phyloP scores from a whole-genome alignment of 2,329 filamentous ascomycete genomes.

The Cordyceps sp. region DNA sequence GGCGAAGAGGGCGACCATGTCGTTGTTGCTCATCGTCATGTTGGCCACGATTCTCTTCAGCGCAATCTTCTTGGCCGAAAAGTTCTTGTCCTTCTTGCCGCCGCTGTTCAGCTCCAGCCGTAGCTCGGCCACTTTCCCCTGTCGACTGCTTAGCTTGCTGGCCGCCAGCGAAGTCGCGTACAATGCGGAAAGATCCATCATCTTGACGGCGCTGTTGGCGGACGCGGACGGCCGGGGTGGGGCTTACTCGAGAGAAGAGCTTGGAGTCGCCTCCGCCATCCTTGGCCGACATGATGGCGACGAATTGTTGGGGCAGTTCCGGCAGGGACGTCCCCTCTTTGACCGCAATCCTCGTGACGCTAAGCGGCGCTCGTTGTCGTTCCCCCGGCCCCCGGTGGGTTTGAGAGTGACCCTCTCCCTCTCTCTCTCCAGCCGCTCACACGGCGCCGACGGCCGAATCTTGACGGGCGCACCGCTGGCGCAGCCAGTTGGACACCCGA shows the following conservation, averaged over 20 bases:
- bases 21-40: conserved; percentile 99
- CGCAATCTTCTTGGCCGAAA: conserved; percentile 87
- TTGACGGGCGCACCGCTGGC: no score
- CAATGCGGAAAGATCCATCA: no score
- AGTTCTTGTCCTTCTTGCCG: conserved; percentile 96
- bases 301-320: no score
- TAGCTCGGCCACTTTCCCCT: conserved; percentile 98
- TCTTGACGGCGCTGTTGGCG: no score
- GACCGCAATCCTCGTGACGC: no score
- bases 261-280: conserved; percentile 82
- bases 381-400: no score
- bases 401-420: no score
- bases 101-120: conserved; percentile 86
- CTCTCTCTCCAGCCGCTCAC: no score
- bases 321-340: no score
- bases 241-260: conserved; percentile 87
- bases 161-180: conserved; percentile 29
- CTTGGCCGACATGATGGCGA: conserved; percentile 33
- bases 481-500: no score
- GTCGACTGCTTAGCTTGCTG: conserved; percentile 38
- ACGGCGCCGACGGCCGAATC: no score
- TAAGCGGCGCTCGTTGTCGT: no score
- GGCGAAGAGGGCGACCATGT: conserved; percentile 94
- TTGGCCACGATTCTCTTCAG: conserved; percentile 99
- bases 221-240: conserved; percentile 4